A percentile compares a stretch with the other conserved stretches of the same genome.
These are phyloP conservation scores for Mycena venus DNA, from an alignment of 768 basidiomycete genomes.

Conservation along the genomic window DNA sequence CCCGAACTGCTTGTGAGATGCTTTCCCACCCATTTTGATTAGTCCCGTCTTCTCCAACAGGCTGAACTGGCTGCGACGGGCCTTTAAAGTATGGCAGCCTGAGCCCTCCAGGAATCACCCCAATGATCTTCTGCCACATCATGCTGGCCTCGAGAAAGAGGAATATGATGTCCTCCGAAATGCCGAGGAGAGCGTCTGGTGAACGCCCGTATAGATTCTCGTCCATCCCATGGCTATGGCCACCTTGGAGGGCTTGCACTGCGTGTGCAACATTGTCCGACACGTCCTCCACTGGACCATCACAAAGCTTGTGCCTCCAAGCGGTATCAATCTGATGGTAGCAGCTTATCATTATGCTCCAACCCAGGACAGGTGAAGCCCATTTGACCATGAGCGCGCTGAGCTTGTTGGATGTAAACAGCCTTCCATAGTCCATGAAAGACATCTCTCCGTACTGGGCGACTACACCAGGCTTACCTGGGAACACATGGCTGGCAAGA, in stretches of 20 bases:
- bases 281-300: conserved; percentile 5
- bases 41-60: too few relatives aligned
- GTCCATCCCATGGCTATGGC: conserved; percentile 39
- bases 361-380: conserved; percentile 11
- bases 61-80: too few relatives aligned
- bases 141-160: conserved; percentile 41
- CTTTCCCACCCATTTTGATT: too few relatives aligned
- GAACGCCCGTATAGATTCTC: conserved; percentile 44
- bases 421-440: conserved; percentile 35
- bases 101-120: conserved; percentile 41
- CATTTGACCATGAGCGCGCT: conserved; percentile 10
- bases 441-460: conserved; percentile 27
- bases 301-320: conserved; percentile 30
- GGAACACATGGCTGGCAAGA: background rate
- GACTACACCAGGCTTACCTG: background rate
- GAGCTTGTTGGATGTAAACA: conserved; percentile 25
- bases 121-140: conserved; percentile 36
- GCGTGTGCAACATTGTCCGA: conserved; percentile 1
- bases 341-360: background rate
- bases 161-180: conserved; percentile 40
- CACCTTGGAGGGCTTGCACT: conserved; percentile 36
- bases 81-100: background rate
- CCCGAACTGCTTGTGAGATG: too few relatives aligned
- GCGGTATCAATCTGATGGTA: conserved; percentile 39
- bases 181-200: conserved; percentile 36